phyloP scores from a whole-genome alignment of 768 basidiomycete genomes.

The Termitomyces sp. region DNA sequence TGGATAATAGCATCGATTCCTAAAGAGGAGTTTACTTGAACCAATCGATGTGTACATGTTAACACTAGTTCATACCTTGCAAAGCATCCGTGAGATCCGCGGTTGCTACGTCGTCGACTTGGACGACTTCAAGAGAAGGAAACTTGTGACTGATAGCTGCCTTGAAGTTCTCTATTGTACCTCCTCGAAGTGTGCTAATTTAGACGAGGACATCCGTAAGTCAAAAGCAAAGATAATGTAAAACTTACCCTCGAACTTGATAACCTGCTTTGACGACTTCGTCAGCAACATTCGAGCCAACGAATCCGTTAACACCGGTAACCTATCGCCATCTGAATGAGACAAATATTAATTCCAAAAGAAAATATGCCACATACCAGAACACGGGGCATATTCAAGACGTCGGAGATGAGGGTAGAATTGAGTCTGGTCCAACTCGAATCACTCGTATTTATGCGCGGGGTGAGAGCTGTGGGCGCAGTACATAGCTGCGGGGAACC shows the following conservation, averaged over 20 bases:
- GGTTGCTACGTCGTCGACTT: slow-evolving; percentile 16
- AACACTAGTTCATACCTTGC: slow-evolving; percentile 22
- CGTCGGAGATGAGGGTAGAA: neutral
- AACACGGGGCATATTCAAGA: slow-evolving; percentile 1
- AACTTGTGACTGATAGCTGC: slow-evolving; percentile 11
- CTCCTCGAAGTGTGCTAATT: slow-evolving; percentile 15
- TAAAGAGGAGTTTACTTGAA: neutral
- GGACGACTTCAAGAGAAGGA: slow-evolving; percentile 17
- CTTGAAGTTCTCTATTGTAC: slow-evolving; percentile 14
- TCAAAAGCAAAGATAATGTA: neutral
- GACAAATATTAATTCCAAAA: neutral
- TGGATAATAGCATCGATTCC: slow-evolving; percentile 37
- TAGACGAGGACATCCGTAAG: neutral
- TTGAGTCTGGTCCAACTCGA: neutral
- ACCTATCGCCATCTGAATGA: slow-evolving; percentile 9
- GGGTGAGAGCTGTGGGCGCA: too few species aligned
- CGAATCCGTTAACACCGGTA: slow-evolving; percentile 23
- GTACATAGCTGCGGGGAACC: neutral
- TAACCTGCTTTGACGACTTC: slow-evolving; percentile 21
- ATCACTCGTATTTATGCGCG: neutral
- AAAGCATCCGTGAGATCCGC: slow-evolving; percentile 40
- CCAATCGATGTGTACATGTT: neutral
- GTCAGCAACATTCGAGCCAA: slow-evolving; percentile 19
- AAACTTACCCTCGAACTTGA: slow-evolving; percentile 19
- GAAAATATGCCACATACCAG: neutral